These are phyloP conservation scores for Musa itinerans DNA, from an alignment of 176 grass and related monocot genomes.

Conservation along the genomic window DNA sequence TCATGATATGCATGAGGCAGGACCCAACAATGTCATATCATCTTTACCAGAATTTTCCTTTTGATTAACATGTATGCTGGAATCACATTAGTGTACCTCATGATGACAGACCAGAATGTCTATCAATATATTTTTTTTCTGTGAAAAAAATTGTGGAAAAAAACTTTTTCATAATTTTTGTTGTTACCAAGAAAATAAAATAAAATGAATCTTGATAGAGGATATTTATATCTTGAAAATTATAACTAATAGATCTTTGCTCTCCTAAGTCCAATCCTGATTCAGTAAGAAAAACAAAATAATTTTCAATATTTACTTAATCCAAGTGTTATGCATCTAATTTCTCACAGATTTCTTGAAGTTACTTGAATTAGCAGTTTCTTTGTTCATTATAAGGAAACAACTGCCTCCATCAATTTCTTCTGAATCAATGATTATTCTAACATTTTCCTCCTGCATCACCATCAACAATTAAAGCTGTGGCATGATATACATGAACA, in stretches of 20 bases:
- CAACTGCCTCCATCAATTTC: slow-evolving; percentile 26
- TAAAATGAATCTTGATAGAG: too few relatives aligned
- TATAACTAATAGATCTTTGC: background rate
- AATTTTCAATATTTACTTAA: background rate
- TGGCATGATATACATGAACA: background rate
- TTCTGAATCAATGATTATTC: slow-evolving; percentile 54
- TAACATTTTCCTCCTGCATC: slow-evolving; percentile 29
- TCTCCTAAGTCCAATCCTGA: background rate
- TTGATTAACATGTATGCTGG: too few relatives aligned
- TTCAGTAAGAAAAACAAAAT: background rate
- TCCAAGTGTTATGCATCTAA: background rate
- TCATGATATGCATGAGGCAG: too few relatives aligned
- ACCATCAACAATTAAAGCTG: slow-evolving; percentile 20
- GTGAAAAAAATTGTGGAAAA: too few relatives aligned
- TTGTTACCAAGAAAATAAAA: too few relatives aligned
- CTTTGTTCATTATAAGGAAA: slow-evolving; percentile 33
- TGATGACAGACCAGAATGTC: too few relatives aligned
- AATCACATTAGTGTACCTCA: too few relatives aligned
- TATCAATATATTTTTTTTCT: too few relatives aligned
- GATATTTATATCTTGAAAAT: too few relatives aligned
- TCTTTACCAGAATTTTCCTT: too few relatives aligned
- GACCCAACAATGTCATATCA: too few relatives aligned
- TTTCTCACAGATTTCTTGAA: background rate
- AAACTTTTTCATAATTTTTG: too few relatives aligned
- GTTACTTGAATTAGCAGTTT: slow-evolving; percentile 19